phyloP scores from a whole-genome alignment of 768 basidiomycete species.

The Russula compacta region DNA sequence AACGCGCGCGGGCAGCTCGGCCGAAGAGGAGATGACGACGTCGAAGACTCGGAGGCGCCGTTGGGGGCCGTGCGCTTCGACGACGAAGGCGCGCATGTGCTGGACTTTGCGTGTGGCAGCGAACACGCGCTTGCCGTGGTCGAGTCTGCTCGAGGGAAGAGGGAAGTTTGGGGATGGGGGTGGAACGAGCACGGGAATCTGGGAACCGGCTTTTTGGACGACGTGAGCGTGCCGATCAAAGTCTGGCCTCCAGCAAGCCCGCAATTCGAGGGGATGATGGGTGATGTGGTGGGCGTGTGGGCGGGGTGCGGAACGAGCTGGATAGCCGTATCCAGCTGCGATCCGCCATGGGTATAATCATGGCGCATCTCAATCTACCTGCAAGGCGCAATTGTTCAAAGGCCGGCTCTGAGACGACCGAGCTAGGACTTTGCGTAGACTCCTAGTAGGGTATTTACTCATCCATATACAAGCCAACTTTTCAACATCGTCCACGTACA shows the following conservation, averaged over 20 bases:
- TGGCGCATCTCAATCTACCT: not conserved
- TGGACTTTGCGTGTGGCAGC: conserved; percentile 51
- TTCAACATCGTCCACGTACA: too few relatives aligned
- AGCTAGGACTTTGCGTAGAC: too few relatives aligned
- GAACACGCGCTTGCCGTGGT: conserved; percentile 60
- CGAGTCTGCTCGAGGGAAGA: conserved; percentile 14
- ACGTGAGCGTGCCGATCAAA: conserved; percentile 40
- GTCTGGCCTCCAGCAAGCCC: conserved; percentile 41
- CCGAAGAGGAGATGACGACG: conserved; percentile 26
- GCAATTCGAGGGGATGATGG: not conserved
- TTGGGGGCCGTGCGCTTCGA: conserved; percentile 28
- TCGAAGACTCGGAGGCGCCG: not conserved
- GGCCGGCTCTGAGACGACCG: too few relatives aligned
- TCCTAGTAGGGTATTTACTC: too few relatives aligned
- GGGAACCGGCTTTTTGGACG: conserved; percentile 52
- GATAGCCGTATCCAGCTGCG: conserved; percentile 25
- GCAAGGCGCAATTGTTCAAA: too few relatives aligned
- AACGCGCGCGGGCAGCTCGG: conserved; percentile 61
- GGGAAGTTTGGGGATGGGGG: conserved; percentile 74
- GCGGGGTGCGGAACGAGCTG: conserved; percentile 48
- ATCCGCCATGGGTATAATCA: not conserved
- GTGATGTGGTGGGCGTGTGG: conserved; percentile 28
- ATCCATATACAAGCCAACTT: too few relatives aligned
- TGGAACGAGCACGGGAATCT: conserved; percentile 99
- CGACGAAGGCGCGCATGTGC: conserved; percentile 21